Conservation (phyloP, 1,284 basidiomycete species). For the Moesziomyces aphidis region DNA sequence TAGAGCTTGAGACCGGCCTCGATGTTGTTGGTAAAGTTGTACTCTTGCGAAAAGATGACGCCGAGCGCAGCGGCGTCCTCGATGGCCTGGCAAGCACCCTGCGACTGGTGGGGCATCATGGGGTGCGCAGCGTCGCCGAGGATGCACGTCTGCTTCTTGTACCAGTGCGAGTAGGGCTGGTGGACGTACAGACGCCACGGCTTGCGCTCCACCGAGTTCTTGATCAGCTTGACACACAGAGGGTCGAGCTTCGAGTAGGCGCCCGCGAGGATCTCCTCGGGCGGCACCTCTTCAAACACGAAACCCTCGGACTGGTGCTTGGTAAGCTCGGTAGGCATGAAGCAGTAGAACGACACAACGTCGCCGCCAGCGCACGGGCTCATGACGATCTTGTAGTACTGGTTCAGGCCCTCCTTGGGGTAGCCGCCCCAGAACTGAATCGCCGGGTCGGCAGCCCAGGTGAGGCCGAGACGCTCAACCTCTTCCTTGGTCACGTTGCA, state of each 20-base stretch:
- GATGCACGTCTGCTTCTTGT: conserved; percentile 62
- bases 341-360: conserved; percentile 68
- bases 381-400: conserved; percentile 70
- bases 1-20: conserved; percentile 66
- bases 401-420: conserved; percentile 37
- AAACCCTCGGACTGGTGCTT: conserved; percentile 69
- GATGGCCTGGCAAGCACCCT: conserved; percentile 48
- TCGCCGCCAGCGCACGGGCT: conserved; percentile 66
- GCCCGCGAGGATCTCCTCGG: conserved; percentile 66
- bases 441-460: conserved; percentile 66
- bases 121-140: conserved; percentile 64
- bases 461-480: conserved; percentile 66
- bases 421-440: conserved; percentile 70
- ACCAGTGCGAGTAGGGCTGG: conserved; percentile 66
- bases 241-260: conserved; percentile 67
- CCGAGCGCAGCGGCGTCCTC: conserved; percentile 49
- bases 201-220: conserved; percentile 58
- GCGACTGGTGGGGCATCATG: conserved; percentile 51
- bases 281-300: conserved; percentile 64
- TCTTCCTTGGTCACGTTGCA: conserved; percentile 67
- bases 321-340: conserved; percentile 65
- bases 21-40: conserved; percentile 62
- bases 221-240: conserved; percentile 64
- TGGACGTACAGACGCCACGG: conserved; percentile 69
- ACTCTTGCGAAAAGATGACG: conserved; percentile 36